Conservation (phyloP, 1,284 basidiomycete species). For the Ganoderma lucidum region DNA sequence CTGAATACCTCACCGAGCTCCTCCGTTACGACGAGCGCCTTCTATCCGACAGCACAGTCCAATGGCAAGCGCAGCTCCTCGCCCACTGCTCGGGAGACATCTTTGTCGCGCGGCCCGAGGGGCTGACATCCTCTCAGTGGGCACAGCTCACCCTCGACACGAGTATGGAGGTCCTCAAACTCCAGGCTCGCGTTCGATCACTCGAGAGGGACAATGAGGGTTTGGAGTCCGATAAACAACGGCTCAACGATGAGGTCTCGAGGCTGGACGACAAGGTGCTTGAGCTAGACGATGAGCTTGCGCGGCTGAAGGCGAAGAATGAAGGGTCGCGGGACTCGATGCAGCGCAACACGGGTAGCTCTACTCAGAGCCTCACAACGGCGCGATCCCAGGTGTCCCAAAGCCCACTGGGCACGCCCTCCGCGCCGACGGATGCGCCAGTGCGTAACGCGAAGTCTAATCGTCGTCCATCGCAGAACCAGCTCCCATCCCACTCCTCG, state of each 20-base stretch:
- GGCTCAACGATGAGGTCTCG: slow-evolving; percentile 32
- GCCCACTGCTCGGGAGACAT: slow-evolving; percentile 65
- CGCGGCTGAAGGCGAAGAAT: slow-evolving; percentile 11
- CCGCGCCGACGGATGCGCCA: neutral
- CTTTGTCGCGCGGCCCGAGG: slow-evolving; percentile 46
- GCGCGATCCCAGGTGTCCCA: neutral
- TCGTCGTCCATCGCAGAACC: neutral
- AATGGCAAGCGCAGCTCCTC: slow-evolving; percentile 72
- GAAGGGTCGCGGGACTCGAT: neutral
- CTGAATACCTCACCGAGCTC: slow-evolving; percentile 54
- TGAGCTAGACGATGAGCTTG: slow-evolving; percentile 39
- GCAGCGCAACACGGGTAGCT: neutral
- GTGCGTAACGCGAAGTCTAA: neutral
- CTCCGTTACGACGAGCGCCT: slow-evolving; percentile 56
- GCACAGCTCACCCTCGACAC: slow-evolving; percentile 51
- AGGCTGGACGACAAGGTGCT: slow-evolving; percentile 40
- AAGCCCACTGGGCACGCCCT: slow-evolving; percentile 14
- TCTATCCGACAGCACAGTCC: slow-evolving; percentile 50
- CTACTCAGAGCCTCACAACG: neutral
- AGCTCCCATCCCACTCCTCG: neutral
- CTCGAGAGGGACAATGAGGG: slow-evolving; percentile 42
- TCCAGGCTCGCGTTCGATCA: slow-evolving; percentile 51
- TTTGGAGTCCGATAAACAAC: slow-evolving; percentile 44
- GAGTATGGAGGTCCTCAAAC: slow-evolving; percentile 53
- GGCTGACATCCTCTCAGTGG: slow-evolving; percentile 35